Base-by-base conservation (phyloP, 345 rosid species). In the Aquilaria sinensis region DNA sequence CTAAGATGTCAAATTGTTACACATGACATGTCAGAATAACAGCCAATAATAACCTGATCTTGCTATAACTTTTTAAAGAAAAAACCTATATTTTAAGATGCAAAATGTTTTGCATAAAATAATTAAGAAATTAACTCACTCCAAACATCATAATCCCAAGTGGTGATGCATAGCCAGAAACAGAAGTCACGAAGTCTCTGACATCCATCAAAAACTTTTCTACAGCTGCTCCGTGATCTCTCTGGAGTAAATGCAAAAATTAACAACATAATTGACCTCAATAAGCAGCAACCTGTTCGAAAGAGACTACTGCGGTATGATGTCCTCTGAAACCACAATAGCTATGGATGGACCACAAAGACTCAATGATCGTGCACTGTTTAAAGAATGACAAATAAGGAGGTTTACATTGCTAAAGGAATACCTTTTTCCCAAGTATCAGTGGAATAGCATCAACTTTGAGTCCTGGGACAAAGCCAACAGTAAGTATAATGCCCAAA, bases 401-500 rank as follows among this genome's bases (percentile, higher is more conserved):
- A 23, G 23, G 23, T 23, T 23, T 23, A 23, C 23, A 37, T 37
- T 4, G 43, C 8, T 37, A 74, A 23, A 50, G 57, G 30, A 14
- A 47, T 70, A 86, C 91, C 89, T 61, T 70, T 14, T 33, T 31
- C 1, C 47, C 65, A 54, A 45, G 68, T 48, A 75, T 33, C 37
- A 78, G 67, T 12, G 96, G 87, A 72, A 93, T 71, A 50, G 62
- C 87, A 15, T 85, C 91, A 48, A 87, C 98, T 76, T 81, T 84
- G 13, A 87, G 60, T 70, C 98, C 98, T 2, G 98, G 98, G 15
- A 89, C 49, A 74, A 73, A 90, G 46, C 96, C 97, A 41, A 92
- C 76, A 1, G 94, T 85, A 79, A 93, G 69, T 32, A 75, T 64
- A 14, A 87, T 72, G 60, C 90, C 90, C 16, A 52, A 23, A 41